phyloP scores from a whole-genome alignment of 2,329 filamentous ascomycete genomes.

The Fusarium vanettenii region DNA sequence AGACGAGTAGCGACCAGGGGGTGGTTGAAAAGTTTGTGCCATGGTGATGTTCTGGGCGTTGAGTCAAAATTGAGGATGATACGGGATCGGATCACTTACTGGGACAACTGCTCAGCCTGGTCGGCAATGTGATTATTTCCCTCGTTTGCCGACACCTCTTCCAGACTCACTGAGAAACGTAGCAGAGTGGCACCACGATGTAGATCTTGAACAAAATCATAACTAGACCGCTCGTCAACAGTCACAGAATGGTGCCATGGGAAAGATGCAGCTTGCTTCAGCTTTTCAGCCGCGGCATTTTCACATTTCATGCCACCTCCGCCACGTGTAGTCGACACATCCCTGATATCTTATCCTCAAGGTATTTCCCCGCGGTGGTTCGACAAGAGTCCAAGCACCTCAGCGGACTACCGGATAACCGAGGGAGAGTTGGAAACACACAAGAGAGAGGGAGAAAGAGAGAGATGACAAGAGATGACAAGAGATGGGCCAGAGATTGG shows the following conservation, averaged over 20 bases:
- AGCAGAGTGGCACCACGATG: background rate
- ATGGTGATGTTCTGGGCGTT: background rate
- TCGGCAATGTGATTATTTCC: background rate
- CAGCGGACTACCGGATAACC: conserved; percentile 2
- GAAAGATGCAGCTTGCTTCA: background rate
- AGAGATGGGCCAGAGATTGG: conserved; percentile 1
- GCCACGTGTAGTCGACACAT: background rate
- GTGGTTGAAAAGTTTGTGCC: background rate
- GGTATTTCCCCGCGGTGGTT: background rate
- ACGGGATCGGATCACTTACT: background rate
- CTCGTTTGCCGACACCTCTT: background rate
- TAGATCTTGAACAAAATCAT: background rate
- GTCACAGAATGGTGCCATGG: background rate
- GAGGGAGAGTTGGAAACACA: background rate
- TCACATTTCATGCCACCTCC: background rate
- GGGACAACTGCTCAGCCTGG: background rate
- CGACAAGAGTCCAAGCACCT: background rate
- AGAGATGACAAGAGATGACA: conserved; percentile 2
- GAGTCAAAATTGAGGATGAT: background rate
- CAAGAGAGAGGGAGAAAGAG: background rate
- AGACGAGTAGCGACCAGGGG: background rate
- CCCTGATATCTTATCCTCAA: background rate
- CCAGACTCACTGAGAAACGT: background rate
- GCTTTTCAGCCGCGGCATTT: conserved; percentile 2
- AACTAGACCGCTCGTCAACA: conserved; percentile 1